phyloP scores from a whole-genome alignment of 805 yeast species.

The Gaillardinia entomophila region DNA sequence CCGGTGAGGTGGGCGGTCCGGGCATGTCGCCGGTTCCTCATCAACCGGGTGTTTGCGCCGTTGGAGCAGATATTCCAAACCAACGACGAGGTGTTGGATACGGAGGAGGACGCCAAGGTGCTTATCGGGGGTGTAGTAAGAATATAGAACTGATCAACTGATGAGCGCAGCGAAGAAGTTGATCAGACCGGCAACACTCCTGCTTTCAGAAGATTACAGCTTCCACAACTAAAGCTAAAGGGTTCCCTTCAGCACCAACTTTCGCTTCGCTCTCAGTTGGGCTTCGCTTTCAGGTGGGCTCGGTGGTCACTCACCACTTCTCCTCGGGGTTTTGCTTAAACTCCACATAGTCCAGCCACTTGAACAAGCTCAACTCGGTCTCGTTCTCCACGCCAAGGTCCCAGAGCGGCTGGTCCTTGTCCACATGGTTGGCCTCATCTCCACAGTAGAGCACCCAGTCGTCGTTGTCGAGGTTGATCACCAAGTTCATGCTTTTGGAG shows the following conservation, averaged over 20 bases:
- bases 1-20: conserved; percentile 8
- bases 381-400: conserved; percentile 63
- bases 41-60: conserved; percentile 22
- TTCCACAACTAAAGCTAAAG: too few species aligned
- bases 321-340: conserved; percentile 84
- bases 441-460: conserved; percentile 52
- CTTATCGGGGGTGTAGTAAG: conserved; percentile 22
- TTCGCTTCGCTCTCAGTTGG: too few species aligned
- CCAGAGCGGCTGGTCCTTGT: conserved; percentile 19
- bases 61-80: conserved; percentile 15
- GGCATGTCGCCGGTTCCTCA: conserved; percentile 11
- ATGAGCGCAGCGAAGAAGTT: too few species aligned
- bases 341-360: conserved; percentile 54
- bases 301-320: conserved; percentile 70
- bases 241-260: too few species aligned
- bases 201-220: too few species aligned
- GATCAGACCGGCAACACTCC: too few species aligned
- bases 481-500: conserved; percentile 86
- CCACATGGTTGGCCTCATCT: conserved; percentile 5
- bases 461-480: conserved; percentile 78
- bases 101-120: conserved; percentile 19
- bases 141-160: too few species aligned
- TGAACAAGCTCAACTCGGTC: conserved; percentile 85
- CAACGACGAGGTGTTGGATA: conserved; percentile 12
- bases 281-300: too few species aligned